Percentiles rank a stretch among this genome's conserved stretches.
phyloP scores from a whole-genome alignment of 1,139 yeast genomes.

The Candida glucosophila region DNA sequence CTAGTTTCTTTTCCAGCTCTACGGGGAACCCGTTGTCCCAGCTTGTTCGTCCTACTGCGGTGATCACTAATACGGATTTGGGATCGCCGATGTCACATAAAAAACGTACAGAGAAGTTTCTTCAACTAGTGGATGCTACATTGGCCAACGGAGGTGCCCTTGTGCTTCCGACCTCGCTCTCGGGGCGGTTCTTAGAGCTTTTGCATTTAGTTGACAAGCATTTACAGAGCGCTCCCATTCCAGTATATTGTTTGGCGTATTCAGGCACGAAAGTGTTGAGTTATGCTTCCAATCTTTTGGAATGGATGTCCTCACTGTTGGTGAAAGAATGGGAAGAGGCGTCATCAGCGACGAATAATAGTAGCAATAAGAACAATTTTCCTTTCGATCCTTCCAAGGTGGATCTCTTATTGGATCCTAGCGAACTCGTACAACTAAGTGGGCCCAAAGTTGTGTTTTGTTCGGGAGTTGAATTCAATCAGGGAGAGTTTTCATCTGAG shows the following conservation, averaged over 20 bases:
- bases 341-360: conserved; percentile 13
- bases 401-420: conserved; percentile 46
- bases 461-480: conserved; percentile 60
- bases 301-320: conserved; percentile 86
- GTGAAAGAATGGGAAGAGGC: conserved; percentile 71
- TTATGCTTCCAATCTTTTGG: conserved; percentile 82
- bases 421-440: conserved; percentile 44
- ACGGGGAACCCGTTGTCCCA: conserved; percentile 51
- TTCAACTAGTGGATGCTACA: conserved; percentile 57
- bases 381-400: conserved; percentile 69
- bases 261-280: conserved; percentile 74
- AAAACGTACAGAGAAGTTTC: conserved; percentile 55
- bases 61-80: conserved; percentile 68
- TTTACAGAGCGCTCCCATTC: conserved; percentile 49
- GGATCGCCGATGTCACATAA: conserved; percentile 63
- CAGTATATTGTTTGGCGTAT: conserved; percentile 67
- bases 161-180: conserved; percentile 74
- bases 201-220: conserved; percentile 60
- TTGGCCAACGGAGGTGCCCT: conserved; percentile 69
- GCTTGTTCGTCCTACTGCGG: conserved; percentile 71
- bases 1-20: conserved; percentile 49
- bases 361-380: conserved; percentile 43
- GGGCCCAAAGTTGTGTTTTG: conserved; percentile 83
- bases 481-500: conserved; percentile 54
- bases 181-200: conserved; percentile 76